phyloP scores from a whole-genome alignment of 2,329 filamentous ascomycete genomes.

The Xylaria sp. region DNA sequence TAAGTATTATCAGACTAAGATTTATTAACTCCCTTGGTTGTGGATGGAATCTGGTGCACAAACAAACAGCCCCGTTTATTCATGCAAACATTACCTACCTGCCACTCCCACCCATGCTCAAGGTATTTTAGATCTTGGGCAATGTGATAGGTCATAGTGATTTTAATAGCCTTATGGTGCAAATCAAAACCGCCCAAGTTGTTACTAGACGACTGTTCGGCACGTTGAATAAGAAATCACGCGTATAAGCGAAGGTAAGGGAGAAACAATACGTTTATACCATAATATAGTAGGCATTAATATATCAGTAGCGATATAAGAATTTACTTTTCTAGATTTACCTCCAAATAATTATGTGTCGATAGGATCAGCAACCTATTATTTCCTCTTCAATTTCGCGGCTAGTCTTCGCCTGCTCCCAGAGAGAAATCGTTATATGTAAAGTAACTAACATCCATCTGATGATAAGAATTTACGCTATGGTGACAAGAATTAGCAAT shows the following conservation, averaged over 20 bases:
- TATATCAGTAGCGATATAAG: too few relatives aligned
- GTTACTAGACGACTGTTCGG: background rate
- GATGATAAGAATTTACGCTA: too few relatives aligned
- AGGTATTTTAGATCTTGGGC: background rate
- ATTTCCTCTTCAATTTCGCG: background rate
- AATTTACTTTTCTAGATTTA: too few relatives aligned
- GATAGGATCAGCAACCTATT: too few relatives aligned
- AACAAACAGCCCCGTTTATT: background rate
- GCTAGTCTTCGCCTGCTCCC: background rate
- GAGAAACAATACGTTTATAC: background rate
- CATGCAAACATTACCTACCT: background rate
- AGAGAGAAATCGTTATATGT: background rate
- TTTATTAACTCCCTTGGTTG: background rate
- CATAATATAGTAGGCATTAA: background rate
- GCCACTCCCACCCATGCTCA: background rate
- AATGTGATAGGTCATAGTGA: background rate
- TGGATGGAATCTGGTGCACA: background rate
- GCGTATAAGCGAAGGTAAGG: background rate
- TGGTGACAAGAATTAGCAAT: background rate
- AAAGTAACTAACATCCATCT: background rate
- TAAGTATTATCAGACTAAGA: background rate
- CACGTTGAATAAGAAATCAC: background rate
- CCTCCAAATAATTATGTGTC: background rate
- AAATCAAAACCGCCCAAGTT: background rate
- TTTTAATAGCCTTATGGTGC: too few relatives aligned